A percentile compares a stretch with the other conserved stretches of the same genome.
Evolutionary conservation across 1,139 yeast species (phyloP).

Genomic region (Ogataea hybrid): DNA sequence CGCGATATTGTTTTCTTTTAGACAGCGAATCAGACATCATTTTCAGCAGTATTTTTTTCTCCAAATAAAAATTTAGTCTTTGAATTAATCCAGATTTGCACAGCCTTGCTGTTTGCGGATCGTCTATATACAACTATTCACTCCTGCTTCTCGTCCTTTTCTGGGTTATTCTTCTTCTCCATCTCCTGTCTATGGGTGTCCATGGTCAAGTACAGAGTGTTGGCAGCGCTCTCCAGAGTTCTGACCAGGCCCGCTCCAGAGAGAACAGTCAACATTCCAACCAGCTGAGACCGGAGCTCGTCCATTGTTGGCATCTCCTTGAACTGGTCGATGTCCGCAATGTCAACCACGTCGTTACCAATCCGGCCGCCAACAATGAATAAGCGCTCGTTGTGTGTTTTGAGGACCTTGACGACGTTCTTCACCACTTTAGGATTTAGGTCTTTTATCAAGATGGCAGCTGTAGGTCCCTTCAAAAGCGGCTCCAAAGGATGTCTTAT

Average conservation of each 20-base stretch:
- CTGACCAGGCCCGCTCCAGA: slow-evolving; percentile 90
- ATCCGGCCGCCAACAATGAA: slow-evolving; percentile 83
- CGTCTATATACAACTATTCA: slow-evolving; percentile 4
- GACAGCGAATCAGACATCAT: slow-evolving; percentile 14
- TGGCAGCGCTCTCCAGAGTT: slow-evolving; percentile 70
- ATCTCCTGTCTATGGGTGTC: slow-evolving; percentile 29
- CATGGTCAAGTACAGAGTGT: slow-evolving; percentile 69
- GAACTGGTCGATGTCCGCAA: slow-evolving; percentile 56
- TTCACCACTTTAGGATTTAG: slow-evolving; percentile 71
- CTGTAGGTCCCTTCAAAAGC: slow-evolving; percentile 81
- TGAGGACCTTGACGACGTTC: slow-evolving; percentile 58
- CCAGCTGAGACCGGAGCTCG: slow-evolving; percentile 75
- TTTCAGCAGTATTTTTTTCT: neutral
- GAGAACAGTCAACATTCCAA: slow-evolving; percentile 77
- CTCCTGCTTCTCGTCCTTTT: neutral
- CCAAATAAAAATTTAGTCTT: slow-evolving; percentile 8
- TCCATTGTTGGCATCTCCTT: slow-evolving; percentile 71
- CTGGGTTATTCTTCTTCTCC: slow-evolving; percentile 19
- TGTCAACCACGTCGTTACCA: slow-evolving; percentile 47
- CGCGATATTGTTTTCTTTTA: slow-evolving; percentile 32
- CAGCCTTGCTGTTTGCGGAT: slow-evolving; percentile 1
- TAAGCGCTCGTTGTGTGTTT: slow-evolving; percentile 66
- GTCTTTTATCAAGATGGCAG: slow-evolving; percentile 66
- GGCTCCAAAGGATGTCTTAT: slow-evolving; percentile 64
- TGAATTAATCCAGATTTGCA: neutral